Base-by-base conservation (phyloP, 257 asterid genomes). In the Sherardia arvensis region DNA sequence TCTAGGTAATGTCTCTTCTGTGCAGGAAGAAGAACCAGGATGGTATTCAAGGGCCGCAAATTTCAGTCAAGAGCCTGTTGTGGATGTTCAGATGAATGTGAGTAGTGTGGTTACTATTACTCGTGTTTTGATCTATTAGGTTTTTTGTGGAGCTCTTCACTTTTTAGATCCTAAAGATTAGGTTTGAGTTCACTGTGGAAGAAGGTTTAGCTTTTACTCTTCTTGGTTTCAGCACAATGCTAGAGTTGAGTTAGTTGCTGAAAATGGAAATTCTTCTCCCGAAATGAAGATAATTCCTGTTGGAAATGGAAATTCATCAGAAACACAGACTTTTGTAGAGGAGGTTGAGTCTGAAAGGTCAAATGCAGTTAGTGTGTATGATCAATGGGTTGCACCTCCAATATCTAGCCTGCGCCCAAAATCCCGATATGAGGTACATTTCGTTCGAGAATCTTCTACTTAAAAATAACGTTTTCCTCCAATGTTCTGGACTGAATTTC, bases 21-120 rank as follows among this genome's bases (percentile, higher is more conserved):
- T 65, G 69, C 85, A 92, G 99, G 99, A 92, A 77, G 99, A 89
- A 81, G 94, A 87, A 74, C 97, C 97, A 49, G 96, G 96, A 56
- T 92, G 99, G 99, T 92, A 87, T 78, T 87, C 96, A 22, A 87
- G 97, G 73, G 84, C 77, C 65, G 83, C 99, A n/a, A 79, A 85
- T 72, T 77, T 78, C 67, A 79, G 68, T 53, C 68, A 80, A 1
- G 95, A 84, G 81, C 95, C 96, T 70, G 85, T 74, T 73, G 68
- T 80, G 62, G 86, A 84, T 70, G 93, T 77, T 66, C 84, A 89
- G 79, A 78, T 78, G 78, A 81, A 87, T 76, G 99, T 92, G 77
- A 85, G 99, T 81, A 73, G 76, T 58, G 40, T 27, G 62, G 34
- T 23, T 18, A 32, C 51, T 61, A 70, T 68, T 23, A n/a, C 28